Conservation (phyloP, 257 asterid genomes). For the Haberlea rhodopensis region DNA sequence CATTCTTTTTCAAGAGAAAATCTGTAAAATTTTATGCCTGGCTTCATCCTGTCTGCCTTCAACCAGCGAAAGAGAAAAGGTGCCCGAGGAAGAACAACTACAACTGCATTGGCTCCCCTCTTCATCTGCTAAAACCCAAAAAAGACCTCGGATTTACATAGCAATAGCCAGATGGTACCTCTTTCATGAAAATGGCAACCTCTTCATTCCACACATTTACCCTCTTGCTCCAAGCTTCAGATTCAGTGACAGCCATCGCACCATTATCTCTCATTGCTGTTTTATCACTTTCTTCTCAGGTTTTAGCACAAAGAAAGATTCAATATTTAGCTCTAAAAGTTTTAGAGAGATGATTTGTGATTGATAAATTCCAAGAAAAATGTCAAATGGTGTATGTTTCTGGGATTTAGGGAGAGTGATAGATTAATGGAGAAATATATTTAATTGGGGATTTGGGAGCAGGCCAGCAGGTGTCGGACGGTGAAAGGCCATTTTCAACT, state of each 20-base stretch:
- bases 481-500: constrained; percentile 71
- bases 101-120: constrained; percentile 40
- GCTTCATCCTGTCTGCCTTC: constrained; percentile 87
- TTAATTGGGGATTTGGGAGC: constrained; percentile 26
- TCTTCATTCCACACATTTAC: constrained; percentile 36
- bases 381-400: constrained; percentile 28
- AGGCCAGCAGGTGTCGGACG: constrained; percentile 49
- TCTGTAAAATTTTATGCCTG: constrained; percentile 57
- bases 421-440: constrained; percentile 21
- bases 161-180: constrained; percentile 34
- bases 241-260: constrained; percentile 8
- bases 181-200: constrained; percentile 41
- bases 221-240: constrained; percentile 20
- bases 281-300: constrained; percentile 2
- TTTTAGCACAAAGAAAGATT: not conserved
- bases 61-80: constrained; percentile 44
- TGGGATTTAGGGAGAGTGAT: constrained; percentile 32
- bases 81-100: constrained; percentile 17
- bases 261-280: constrained; percentile 18
- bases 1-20: constrained; percentile 20
- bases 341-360: constrained; percentile 6
- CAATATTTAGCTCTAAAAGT: not conserved
- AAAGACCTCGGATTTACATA: constrained; percentile 43
- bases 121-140: constrained; percentile 41
- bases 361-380: constrained; percentile 20